A percentile compares a stretch with the other conserved stretches of the same genome.
phyloP scores from a whole-genome alignment of 2,329 filamentous ascomycete genomes.

The Alternaria brassicicola region DNA sequence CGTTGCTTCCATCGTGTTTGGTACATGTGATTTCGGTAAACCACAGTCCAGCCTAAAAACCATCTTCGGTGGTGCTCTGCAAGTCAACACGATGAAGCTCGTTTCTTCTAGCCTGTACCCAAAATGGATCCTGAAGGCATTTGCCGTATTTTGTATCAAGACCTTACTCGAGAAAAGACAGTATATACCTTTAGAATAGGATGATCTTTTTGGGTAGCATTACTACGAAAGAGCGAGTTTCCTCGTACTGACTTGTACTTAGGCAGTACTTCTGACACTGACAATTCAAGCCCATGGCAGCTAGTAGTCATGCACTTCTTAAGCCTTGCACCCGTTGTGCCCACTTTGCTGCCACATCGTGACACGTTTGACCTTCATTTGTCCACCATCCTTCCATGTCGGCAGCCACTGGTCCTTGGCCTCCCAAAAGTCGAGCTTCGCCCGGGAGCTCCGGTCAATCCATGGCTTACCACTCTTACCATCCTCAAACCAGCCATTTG shows the following conservation, averaged over 20 bases:
- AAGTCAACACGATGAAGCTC: neutral
- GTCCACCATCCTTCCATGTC: conserved; percentile 69
- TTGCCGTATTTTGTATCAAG: neutral
- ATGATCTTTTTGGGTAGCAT: neutral
- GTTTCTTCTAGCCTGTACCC: neutral
- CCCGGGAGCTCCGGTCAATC: conserved; percentile 70
- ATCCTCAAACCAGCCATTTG: conserved; percentile 85
- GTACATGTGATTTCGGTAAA: neutral
- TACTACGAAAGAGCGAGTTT: neutral
- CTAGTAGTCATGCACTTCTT: neutral
- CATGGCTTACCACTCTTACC: conserved; percentile 75
- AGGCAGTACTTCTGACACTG: neutral
- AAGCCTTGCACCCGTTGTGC: conserved; percentile 52
- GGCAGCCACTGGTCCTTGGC: conserved; percentile 68
- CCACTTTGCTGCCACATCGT: conserved; percentile 60
- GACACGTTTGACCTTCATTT: conserved; percentile 73
- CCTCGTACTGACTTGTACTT: neutral
- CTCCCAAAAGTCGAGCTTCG: conserved; percentile 79
- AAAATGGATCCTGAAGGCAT: neutral
- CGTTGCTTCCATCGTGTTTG: neutral
- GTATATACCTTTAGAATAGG: neutral
- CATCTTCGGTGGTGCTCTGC: neutral
- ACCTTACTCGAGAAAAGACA: neutral
- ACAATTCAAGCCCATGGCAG: neutral
- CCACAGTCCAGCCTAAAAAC: neutral